Evolutionary conservation across 768 basidiomycete species (phyloP), one percentile per base, ranked within the genome.

Genomic region (Coprinellus micaceus): DNA sequence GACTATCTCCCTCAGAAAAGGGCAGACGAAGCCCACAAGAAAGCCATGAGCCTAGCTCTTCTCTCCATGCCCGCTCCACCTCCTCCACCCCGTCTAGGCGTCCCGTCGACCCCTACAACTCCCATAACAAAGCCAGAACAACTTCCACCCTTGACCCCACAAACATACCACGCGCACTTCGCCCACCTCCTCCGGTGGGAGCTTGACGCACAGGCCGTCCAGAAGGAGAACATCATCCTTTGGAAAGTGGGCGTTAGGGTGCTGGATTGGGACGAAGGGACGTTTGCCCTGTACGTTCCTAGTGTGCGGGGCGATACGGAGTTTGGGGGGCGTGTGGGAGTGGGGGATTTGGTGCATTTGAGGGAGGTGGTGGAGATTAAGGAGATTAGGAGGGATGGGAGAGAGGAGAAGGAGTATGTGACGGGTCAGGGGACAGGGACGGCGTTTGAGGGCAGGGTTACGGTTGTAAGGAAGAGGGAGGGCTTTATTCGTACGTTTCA

Each of bases 401-500:
- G 49, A 49, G 49, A 48, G 49, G 30, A 26, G 33, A 44, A 12
- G 24, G 55, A 36, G 43, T 55, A 55, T 33, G 37, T 25, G 33
- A 28, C 53, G 39, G 13, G 46, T 46, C 24, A 53, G 46, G 44
- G 53, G 48, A 19, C 37, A 44, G 30, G 53, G 47, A 55, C 45
- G 65, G 45, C 68, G 67, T 29, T 51, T 44, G 36, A 48, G 54
- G 40, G 54, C 25, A 25, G 47, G 41, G 12, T 51, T 41, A 19
- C 68, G 4, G 67, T 69, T 11, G 58, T 78, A 17, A 64, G 74
- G 56, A 80, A 78, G 62, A 63, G 78, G 50, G 77, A 79, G 59
- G 80, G 77, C 2, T 60, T 76, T 36, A 69, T 81, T 60, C 72
- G 79, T 79, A 63, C 64, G 78, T 77, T n/a, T n/a, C n/a, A n/a